Percentiles rank a stretch among this genome's conserved stretches.
Evolutionary conservation across 805 yeast genomes (phyloP).

Genomic region (Schwanniomyces polymorphus): DNA sequence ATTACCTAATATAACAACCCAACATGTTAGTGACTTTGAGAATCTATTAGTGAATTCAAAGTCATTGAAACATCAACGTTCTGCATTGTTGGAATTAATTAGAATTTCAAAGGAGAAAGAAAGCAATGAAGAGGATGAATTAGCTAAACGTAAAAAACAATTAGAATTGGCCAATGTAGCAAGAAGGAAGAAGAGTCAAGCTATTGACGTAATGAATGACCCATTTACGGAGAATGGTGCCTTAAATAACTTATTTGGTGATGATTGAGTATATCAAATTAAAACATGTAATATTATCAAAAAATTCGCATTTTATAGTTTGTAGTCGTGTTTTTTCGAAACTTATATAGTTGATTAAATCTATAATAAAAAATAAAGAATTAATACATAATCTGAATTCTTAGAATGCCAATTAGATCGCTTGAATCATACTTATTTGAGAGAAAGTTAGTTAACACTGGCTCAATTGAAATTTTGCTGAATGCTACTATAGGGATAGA

Average conservation of each 20-base stretch:
- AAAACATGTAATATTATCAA: background rate
- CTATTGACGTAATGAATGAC: conserved; percentile 62
- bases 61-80: conserved; percentile 75
- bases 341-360: background rate
- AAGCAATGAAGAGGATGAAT: conserved; percentile 25
- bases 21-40: conserved; percentile 65
- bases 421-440: conserved; percentile 72
- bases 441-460: conserved; percentile 56
- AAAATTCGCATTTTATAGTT: background rate
- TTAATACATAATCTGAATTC: background rate
- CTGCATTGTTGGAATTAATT: conserved; percentile 75
- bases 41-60: conserved; percentile 61
- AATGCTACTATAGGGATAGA: conserved; percentile 80
- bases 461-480: conserved; percentile 63
- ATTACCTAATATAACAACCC: conserved; percentile 55
- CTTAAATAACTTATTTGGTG: conserved; percentile 57
- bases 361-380: background rate
- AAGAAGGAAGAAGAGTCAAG: conserved; percentile 46
- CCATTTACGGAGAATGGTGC: conserved; percentile 74
- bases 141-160: conserved; percentile 53
- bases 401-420: conserved; percentile 47
- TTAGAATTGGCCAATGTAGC: conserved; percentile 46
- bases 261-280: conserved; percentile 18
- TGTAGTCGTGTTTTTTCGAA: conserved; percentile 1
- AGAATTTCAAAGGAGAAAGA: conserved; percentile 52